These are phyloP conservation scores for Xylaria digitata DNA, from an alignment of 2,329 filamentous ascomycete genomes.

Conservation along the genomic window DNA sequence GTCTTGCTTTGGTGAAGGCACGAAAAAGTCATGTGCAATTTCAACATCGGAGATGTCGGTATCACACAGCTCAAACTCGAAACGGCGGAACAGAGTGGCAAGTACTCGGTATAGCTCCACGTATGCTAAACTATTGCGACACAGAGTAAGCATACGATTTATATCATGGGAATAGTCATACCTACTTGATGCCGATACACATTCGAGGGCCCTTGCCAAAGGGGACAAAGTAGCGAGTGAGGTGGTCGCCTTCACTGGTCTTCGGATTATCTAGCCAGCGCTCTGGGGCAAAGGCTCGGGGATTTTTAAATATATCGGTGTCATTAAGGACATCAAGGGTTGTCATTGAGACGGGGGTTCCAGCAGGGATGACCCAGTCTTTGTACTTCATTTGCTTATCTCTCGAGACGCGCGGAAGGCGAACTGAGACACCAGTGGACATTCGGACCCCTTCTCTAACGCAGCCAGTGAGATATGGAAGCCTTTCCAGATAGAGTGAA, in stretches of 20 bases:
- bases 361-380: slow-evolving; percentile 25
- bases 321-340: slow-evolving; percentile 26
- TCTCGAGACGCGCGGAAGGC: slow-evolving; percentile 25
- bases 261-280: slow-evolving; percentile 26
- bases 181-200: slow-evolving; percentile 28
- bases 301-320: slow-evolving; percentile 8
- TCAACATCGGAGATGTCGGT: slow-evolving; percentile 25
- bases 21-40: slow-evolving; percentile 27
- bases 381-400: slow-evolving; percentile 23
- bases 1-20: slow-evolving; percentile 22
- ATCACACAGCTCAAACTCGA: slow-evolving; percentile 24
- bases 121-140: slow-evolving; percentile 13
- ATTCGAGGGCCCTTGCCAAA: slow-evolving; percentile 27
- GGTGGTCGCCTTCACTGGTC: slow-evolving; percentile 14
- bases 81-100: slow-evolving; percentile 25
- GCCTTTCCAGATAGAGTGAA: slow-evolving; percentile 21
- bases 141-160: slow-evolving; percentile 2
- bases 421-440: slow-evolving; percentile 27
- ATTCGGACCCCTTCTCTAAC: slow-evolving; percentile 24
- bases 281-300: slow-evolving; percentile 12
- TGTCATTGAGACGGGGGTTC: slow-evolving; percentile 25
- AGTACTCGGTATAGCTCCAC: slow-evolving; percentile 20
- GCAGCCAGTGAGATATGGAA: slow-evolving; percentile 26
- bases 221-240: slow-evolving; percentile 27
- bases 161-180: neutral